Evolutionary conservation across 768 basidiomycete genomes (phyloP), one percentile per base, ranked within the genome.

Genomic region (Lyophyllum atratum): DNA sequence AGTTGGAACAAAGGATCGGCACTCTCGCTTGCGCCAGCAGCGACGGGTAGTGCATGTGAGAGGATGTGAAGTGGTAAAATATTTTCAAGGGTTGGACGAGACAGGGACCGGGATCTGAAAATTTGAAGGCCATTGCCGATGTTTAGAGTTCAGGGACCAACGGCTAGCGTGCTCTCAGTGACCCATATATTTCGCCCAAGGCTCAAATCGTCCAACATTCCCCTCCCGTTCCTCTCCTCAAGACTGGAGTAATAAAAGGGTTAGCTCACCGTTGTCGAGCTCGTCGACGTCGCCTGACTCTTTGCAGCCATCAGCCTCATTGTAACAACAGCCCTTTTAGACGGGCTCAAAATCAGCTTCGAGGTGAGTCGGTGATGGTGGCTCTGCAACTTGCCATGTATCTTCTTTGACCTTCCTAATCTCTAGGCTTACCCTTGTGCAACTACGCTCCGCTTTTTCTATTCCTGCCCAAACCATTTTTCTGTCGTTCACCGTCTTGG

Each of bases 291-390:
- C 40, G 55, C 57, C 63, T 52, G 52, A 66, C 56, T 53, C 42
- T 46, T 51, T 58, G 52, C 66, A 70, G 70, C 81, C 77, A 74
- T 68, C 72, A 77, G 80, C 82, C 81, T 73, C 77, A 80, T 83
- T 92, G 90, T 92, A 92, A 69, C 86, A 91, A 79, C 89, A 90
- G 76, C 84, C 81, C 82, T 79, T 81, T 79, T 85, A 86, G 85
- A 87, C 84, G 80, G 85, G 83, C 85, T 81, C 79, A 83, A 85
- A 86, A 80, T 82, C 81, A 80, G 82, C 82, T 86, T 74, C 78
- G 78, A 84, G 85, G 87, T 87, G 75, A 52, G 77, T 74, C 56
- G n/a, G 55, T 68, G 65, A 65, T 62, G 65, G 60, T 62, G 48
- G 59, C 44, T 63, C 64, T 58, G 39, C 59, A 46, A 45, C 60